A percentile compares a stretch with the other conserved stretches of the same genome.
Evolutionary conservation across 2,329 filamentous ascomycete species (phyloP).

Genomic region (Fusarium anthophilum): DNA sequence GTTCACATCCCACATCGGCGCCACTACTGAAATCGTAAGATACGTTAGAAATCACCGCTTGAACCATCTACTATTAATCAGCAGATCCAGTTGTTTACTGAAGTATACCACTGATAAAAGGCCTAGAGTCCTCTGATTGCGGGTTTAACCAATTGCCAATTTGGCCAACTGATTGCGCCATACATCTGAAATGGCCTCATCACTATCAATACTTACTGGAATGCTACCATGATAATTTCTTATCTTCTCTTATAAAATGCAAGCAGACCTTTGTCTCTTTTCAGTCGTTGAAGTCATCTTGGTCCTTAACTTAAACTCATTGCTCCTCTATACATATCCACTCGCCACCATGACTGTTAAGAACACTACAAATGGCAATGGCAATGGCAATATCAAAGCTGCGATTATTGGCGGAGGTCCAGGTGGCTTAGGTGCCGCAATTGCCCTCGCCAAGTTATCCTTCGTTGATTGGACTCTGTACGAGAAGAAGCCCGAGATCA

Average conservation of each 20-base stretch:
- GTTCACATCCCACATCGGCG: not conserved
- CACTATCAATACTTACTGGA: not conserved
- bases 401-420: conserved; percentile 44
- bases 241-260: not conserved
- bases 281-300: not conserved
- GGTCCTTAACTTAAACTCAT: not conserved
- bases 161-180: conserved; percentile 32
- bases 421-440: conserved; percentile 45
- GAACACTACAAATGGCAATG: conserved; percentile 18
- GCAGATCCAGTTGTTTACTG: not conserved
- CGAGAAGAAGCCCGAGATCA: conserved; percentile 49
- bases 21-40: not conserved
- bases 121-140: not conserved
- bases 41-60: not conserved
- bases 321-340: not conserved
- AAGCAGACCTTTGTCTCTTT: not conserved
- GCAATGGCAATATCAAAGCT: conserved; percentile 23
- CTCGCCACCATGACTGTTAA: conserved; percentile 27
- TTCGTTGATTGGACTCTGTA: conserved; percentile 48
- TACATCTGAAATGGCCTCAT: conserved; percentile 33
- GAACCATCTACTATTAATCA: not conserved
- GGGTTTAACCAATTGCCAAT: conserved; percentile 31
- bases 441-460: conserved; percentile 43
- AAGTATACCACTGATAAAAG: not conserved
- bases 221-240: not conserved